A percentile compares a stretch with the other conserved stretches of the same genome.
Evolutionary conservation across 441 rosid genomes (phyloP).

Genomic region (Biscutella auriculata): DNA sequence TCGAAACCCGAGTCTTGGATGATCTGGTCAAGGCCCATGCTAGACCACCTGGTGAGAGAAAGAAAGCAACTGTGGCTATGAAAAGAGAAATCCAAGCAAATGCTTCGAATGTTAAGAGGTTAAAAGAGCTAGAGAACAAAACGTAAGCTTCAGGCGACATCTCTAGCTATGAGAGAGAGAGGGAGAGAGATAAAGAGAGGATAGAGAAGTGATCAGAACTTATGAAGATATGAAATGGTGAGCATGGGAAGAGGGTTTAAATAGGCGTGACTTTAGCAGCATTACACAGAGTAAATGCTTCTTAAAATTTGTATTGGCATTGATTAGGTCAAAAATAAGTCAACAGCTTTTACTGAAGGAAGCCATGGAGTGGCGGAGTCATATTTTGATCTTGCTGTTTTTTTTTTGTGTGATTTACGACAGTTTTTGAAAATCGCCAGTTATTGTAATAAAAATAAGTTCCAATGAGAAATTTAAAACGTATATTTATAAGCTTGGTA

Average conservation of each 20-base stretch:
- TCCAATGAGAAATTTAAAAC: too few relatives aligned
- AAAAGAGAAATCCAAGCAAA: constrained; percentile 22
- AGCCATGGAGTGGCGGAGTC: too few relatives aligned
- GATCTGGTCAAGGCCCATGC: constrained; percentile 43
- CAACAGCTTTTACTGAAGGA: too few relatives aligned
- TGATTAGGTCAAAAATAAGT: too few relatives aligned
- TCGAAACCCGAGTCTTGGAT: constrained; percentile 20
- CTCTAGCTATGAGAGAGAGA: background rate
- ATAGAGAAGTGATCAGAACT: background rate
- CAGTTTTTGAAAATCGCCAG: too few relatives aligned
- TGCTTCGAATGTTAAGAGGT: constrained; percentile 23
- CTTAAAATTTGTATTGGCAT: too few relatives aligned
- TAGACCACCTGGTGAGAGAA: constrained; percentile 56
- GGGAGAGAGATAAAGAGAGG: background rate
- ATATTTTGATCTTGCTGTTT: too few relatives aligned
- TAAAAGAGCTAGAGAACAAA: constrained; percentile 14
- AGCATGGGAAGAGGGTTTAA: constrained; percentile 14
- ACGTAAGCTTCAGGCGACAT: constrained; percentile 33
- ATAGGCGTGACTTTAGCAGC: constrained; percentile 11
- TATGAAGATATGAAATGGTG: background rate
- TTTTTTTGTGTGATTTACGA: too few relatives aligned
- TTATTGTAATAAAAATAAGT: too few relatives aligned
- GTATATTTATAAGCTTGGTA: too few relatives aligned
- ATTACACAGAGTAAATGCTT: too few relatives aligned
- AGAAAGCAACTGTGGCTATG: constrained; percentile 27